phyloP scores from a whole-genome alignment of 2,329 filamentous ascomycete species.

The Fusarium annulatum region DNA sequence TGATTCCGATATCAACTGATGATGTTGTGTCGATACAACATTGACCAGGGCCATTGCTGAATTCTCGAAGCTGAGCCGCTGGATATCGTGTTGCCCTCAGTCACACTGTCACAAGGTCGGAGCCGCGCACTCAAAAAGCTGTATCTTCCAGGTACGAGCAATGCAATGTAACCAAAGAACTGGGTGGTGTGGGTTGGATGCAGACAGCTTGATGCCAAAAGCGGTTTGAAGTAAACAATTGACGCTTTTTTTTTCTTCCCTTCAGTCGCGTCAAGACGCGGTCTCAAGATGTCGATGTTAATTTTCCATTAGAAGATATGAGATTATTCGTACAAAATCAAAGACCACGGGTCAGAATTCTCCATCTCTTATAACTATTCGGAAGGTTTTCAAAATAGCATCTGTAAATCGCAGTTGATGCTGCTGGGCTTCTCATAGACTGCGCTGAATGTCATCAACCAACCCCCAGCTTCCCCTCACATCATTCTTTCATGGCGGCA shows the following conservation, averaged over 20 bases:
- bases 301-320: background rate
- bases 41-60: conserved; percentile 1
- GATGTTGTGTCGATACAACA: conserved; percentile 25
- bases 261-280: conserved; percentile 11
- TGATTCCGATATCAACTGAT: conserved; percentile 24
- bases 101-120: conserved; percentile 37
- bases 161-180: conserved; percentile 30
- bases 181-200: conserved; percentile 1
- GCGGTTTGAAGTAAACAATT: conserved; percentile 36
- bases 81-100: background rate
- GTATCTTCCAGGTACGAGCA: conserved; percentile 32
- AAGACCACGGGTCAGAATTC: background rate
- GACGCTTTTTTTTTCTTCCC: background rate
- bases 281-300: background rate
- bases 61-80: conserved; percentile 21
- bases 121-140: conserved; percentile 21
- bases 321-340: background rate
- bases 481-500: conserved; percentile 22
- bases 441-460: background rate
- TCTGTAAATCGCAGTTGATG: background rate
- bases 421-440: background rate
- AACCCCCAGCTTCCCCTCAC: conserved; percentile 13
- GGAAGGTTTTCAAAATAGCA: background rate
- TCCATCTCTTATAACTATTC: background rate
- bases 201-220: conserved; percentile 33